Conservation (phyloP, 1,284 basidiomycete species). For the Rhodotorula glutinis region DNA sequence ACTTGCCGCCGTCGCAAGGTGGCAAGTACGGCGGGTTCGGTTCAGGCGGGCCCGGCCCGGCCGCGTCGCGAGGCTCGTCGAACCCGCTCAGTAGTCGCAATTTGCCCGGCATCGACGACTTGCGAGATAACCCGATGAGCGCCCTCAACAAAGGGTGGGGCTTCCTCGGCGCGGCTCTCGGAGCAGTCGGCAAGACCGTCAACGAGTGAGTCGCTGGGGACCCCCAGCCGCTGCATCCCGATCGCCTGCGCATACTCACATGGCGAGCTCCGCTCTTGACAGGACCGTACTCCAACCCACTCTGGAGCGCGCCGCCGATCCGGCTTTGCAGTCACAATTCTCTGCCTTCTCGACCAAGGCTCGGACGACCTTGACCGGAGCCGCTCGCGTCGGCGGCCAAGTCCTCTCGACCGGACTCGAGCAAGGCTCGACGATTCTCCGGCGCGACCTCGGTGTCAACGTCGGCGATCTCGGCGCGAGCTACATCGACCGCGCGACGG, state of each 20-base stretch:
- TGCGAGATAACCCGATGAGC: slow-evolving; percentile 71
- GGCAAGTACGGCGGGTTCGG: slow-evolving; percentile 82
- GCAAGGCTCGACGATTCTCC: slow-evolving; percentile 58
- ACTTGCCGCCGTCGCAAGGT: slow-evolving; percentile 78
- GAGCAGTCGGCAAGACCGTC: slow-evolving; percentile 67
- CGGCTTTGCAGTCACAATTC: slow-evolving; percentile 67
- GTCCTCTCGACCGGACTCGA: slow-evolving; percentile 39
- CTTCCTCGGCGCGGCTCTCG: slow-evolving; percentile 69
- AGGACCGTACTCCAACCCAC: slow-evolving; percentile 67
- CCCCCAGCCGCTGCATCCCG: not conserved
- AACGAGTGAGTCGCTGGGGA: slow-evolving; percentile 57
- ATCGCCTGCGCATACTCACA: not conserved
- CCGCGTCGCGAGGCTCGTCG: slow-evolving; percentile 49
- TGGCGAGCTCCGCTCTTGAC: not conserved
- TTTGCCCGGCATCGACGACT: slow-evolving; percentile 65
- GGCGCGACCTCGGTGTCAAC: slow-evolving; percentile 69
- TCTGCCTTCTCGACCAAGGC: slow-evolving; percentile 67
- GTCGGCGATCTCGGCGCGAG: slow-evolving; percentile 58
- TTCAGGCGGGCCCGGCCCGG: slow-evolving; percentile 57
- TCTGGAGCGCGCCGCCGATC: slow-evolving; percentile 69
- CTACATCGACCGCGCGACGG: slow-evolving; percentile 37
- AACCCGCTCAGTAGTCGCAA: slow-evolving; percentile 63
- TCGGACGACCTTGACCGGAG: slow-evolving; percentile 58
- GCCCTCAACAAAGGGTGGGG: slow-evolving; percentile 83
- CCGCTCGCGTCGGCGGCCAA: slow-evolving; percentile 61